Evolutionary conservation across 1,284 basidiomycete species (phyloP).

Genomic region (Hypsizygus ulmarius): DNA sequence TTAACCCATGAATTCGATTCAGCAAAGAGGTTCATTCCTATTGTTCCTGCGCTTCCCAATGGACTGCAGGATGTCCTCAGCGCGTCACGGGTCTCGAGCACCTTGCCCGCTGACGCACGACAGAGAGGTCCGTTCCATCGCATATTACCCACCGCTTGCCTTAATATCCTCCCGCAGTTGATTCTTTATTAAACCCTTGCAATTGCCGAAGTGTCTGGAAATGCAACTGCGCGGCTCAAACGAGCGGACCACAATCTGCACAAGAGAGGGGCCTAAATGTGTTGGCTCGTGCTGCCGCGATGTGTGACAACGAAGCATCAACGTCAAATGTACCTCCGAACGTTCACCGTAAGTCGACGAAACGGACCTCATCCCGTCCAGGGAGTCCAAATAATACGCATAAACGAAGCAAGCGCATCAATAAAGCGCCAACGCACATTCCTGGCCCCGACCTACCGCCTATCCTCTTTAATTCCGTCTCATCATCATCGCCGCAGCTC

Average conservation of each 20-base stretch:
- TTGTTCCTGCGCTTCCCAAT: conserved; percentile 59
- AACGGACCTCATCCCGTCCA: conserved; percentile 26
- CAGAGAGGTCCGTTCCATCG: conserved; percentile 44
- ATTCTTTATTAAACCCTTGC: conserved; percentile 61
- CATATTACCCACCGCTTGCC: conserved; percentile 1
- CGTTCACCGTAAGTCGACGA: conserved; percentile 18
- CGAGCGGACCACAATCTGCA: not conserved
- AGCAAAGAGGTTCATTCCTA: conserved; percentile 59
- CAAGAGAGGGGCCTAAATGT: conserved; percentile 9
- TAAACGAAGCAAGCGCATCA: conserved; percentile 34
- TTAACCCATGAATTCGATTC: conserved; percentile 1
- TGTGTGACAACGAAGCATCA: conserved; percentile 14
- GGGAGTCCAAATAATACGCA: conserved; percentile 22
- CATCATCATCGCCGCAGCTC: conserved; percentile 27
- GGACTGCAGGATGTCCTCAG: conserved; percentile 52
- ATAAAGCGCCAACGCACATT: conserved; percentile 12
- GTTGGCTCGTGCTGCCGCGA: conserved; percentile 15
- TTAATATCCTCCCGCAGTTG: conserved; percentile 38
- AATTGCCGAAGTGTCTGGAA: conserved; percentile 54
- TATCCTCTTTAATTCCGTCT: conserved; percentile 5
- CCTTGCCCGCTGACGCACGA: conserved; percentile 40
- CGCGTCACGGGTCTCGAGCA: conserved; percentile 23
- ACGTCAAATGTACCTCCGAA: conserved; percentile 15
- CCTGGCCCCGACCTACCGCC: conserved; percentile 44
- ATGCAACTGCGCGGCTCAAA: conserved; percentile 46